Evolutionary conservation across 2,329 filamentous ascomycete genomes (phyloP).

Genomic region (Diaporthe velutina): DNA sequence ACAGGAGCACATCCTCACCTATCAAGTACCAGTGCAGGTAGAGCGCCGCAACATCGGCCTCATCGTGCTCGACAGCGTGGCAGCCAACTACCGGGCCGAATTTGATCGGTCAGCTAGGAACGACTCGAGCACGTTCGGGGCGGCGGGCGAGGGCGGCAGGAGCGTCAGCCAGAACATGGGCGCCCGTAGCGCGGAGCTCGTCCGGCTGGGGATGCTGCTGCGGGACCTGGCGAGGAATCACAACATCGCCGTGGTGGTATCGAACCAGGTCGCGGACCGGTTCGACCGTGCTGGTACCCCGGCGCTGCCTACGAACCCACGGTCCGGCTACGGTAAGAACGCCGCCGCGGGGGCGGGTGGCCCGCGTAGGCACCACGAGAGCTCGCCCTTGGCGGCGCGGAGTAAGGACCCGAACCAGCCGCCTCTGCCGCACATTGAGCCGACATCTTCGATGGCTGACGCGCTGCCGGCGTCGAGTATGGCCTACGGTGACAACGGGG

Average conservation of each 20-base stretch:
- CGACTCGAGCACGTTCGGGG: constrained; percentile 43
- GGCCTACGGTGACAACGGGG: constrained; percentile 43
- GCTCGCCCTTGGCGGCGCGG: constrained; percentile 63
- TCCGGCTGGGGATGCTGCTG: constrained; percentile 81
- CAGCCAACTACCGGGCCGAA: constrained; percentile 95
- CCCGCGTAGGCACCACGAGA: neutral
- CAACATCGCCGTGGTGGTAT: constrained; percentile 86
- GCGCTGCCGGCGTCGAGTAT: constrained; percentile 51
- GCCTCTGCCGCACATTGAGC: constrained; percentile 49
- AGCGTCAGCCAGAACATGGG: constrained; percentile 72
- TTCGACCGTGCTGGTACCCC: constrained; percentile 60
- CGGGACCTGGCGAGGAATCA: constrained; percentile 81
- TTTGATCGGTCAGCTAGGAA: constrained; percentile 69
- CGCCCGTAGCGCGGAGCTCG: constrained; percentile 80
- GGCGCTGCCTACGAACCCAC: constrained; percentile 41
- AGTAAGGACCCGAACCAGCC: constrained; percentile 50
- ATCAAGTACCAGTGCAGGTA: constrained; percentile 90
- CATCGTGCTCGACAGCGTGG: constrained; percentile 89
- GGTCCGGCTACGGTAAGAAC: constrained; percentile 31
- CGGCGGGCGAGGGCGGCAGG: constrained; percentile 36
- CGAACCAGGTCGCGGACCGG: constrained; percentile 95
- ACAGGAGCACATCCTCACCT: constrained; percentile 94
- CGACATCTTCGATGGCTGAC: constrained; percentile 56
- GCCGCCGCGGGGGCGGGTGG: neutral
- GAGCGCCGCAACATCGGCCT: constrained; percentile 82